phyloP scores from a whole-genome alignment of 768 basidiomycete species.

The Phanerochaete carnosa region DNA sequence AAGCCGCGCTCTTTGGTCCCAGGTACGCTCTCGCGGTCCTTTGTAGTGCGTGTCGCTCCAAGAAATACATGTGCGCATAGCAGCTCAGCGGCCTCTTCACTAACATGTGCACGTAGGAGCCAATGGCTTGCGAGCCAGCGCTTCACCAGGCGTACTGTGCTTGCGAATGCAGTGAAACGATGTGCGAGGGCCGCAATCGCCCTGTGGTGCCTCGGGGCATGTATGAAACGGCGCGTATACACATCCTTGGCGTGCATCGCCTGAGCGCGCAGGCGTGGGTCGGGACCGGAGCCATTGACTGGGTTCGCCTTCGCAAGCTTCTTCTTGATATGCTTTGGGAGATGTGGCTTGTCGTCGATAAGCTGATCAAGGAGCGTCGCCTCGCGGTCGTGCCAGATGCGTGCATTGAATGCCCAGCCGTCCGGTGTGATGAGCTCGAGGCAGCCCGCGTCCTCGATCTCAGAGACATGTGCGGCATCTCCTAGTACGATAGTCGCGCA shows the following conservation, averaged over 20 bases:
- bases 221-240: constrained; percentile 71
- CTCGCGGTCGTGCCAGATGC: constrained; percentile 89
- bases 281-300: constrained; percentile 10
- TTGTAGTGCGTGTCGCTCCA: constrained; percentile 29
- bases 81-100: constrained; percentile 80
- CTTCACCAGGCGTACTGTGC: constrained; percentile 85
- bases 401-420: constrained; percentile 84
- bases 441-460: constrained; percentile 63
- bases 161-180: constrained; percentile 72
- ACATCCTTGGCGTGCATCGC: constrained; percentile 55
- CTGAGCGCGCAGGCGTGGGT: constrained; percentile 48
- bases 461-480: constrained; percentile 41
- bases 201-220: constrained; percentile 82
- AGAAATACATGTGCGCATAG: constrained; percentile 80
- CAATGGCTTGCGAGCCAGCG: constrained; percentile 92
- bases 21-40: constrained; percentile 48
- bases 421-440: constrained; percentile 77
- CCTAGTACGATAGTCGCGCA: constrained; percentile 59
- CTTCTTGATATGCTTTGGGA: constrained; percentile 22
- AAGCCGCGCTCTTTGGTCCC: constrained; percentile 81
- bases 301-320: not conserved
- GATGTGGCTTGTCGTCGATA: constrained; percentile 41
- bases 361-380: constrained; percentile 71
- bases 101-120: constrained; percentile 72
- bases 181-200: constrained; percentile 79